A percentile compares a stretch with the other conserved stretches of the same genome.
Conservation (phyloP, 768 basidiomycete species). For the Boletus rubroflammeus region DNA sequence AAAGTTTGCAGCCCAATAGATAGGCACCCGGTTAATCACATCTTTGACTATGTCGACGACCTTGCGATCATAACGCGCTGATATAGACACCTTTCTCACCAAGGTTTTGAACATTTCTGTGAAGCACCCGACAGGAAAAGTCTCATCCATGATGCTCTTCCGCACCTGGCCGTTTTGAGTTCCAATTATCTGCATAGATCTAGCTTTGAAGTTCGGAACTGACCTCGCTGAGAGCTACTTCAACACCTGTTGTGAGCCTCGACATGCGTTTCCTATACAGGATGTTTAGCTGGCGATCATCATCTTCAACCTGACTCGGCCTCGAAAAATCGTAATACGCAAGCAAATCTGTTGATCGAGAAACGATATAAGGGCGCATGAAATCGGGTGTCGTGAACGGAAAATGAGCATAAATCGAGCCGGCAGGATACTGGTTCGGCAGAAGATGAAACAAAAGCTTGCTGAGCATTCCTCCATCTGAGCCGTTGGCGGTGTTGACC, state of each 20-base stretch:
- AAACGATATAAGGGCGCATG: conserved; percentile 41
- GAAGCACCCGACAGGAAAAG: conserved; percentile 8
- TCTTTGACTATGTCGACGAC: conserved; percentile 62
- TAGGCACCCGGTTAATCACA: conserved; percentile 60
- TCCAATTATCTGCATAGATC: background rate
- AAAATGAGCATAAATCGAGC: conserved; percentile 73
- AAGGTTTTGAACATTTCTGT: conserved; percentile 3
- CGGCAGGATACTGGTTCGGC: conserved; percentile 62
- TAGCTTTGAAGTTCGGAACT: background rate
- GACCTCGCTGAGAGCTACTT: conserved; percentile 9
- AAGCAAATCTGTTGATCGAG: conserved; percentile 29
- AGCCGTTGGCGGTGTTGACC: conserved; percentile 60
- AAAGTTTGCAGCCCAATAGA: conserved; percentile 57
- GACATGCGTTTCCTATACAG: conserved; percentile 18
- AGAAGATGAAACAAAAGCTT: conserved; percentile 70
- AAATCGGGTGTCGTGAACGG: conserved; percentile 66
- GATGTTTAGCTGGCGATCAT: background rate
- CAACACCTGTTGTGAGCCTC: conserved; percentile 13
- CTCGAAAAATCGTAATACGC: conserved; percentile 58
- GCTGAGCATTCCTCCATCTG: conserved; percentile 71
- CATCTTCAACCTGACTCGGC: conserved; percentile 30
- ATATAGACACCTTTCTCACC: conserved; percentile 13
- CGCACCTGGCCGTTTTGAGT: conserved; percentile 6
- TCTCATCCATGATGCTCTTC: conserved; percentile 14
- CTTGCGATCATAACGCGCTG: conserved; percentile 1